Evolutionary conservation across 2,329 filamentous ascomycete genomes (phyloP).

Genomic region (Alternaria consortialis): DNA sequence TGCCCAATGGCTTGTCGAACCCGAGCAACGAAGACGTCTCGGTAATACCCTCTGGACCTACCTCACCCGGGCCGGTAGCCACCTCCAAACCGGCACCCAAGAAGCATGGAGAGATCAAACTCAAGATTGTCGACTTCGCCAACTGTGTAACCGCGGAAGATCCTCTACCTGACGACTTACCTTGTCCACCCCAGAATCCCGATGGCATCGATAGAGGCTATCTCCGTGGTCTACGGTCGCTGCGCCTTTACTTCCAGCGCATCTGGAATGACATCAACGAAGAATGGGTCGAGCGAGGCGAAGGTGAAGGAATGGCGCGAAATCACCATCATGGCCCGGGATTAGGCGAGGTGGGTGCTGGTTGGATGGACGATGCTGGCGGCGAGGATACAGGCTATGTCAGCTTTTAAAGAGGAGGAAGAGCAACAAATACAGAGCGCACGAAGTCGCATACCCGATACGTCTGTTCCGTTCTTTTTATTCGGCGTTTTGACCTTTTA

Average conservation of each 20-base stretch:
- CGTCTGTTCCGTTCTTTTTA: not conserved
- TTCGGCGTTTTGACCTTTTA: not conserved
- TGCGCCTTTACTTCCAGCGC: constrained; percentile 84
- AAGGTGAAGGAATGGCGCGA: constrained; percentile 52
- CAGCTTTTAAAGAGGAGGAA: constrained; percentile 38
- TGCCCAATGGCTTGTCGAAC: constrained; percentile 23
- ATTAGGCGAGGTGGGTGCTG: constrained; percentile 40
- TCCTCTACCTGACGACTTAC: constrained; percentile 62
- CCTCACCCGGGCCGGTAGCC: constrained; percentile 27
- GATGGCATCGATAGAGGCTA: constrained; percentile 88
- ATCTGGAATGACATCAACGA: constrained; percentile 80
- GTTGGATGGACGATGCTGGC: constrained; percentile 48
- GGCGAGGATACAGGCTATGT: constrained; percentile 50
- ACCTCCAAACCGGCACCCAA: constrained; percentile 24
- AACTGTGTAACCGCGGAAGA: constrained; percentile 95
- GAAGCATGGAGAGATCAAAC: constrained; percentile 70
- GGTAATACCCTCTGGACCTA: constrained; percentile 36
- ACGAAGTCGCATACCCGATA: not conserved
- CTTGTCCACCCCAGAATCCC: constrained; percentile 83
- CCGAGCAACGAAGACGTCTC: constrained; percentile 34
- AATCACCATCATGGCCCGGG: constrained; percentile 45
- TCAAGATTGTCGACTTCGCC: constrained; percentile 98
- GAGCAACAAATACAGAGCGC: not conserved
- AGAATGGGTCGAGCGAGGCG: constrained; percentile 55
- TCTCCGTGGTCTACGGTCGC: constrained; percentile 79